phyloP scores from a whole-genome alignment of 768 basidiomycete species.

The Lactifluus piperatus region DNA sequence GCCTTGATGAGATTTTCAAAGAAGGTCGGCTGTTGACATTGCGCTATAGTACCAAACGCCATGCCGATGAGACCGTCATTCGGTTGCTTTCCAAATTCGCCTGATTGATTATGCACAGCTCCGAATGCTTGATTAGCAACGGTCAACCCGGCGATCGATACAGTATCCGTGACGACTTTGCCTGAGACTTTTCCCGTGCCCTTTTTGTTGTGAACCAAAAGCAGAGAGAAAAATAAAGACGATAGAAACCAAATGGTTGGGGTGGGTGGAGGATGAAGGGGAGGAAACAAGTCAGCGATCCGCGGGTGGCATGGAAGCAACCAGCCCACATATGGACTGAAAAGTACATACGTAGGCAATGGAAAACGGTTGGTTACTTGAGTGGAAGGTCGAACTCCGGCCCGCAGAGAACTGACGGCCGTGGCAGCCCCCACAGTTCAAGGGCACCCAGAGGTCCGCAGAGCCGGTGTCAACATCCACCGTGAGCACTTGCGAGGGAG shows the following conservation, averaged over 20 bases:
- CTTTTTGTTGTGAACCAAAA: slow-evolving; percentile 24
- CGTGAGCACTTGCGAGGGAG: slow-evolving; percentile 41
- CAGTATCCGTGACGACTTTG: slow-evolving; percentile 40
- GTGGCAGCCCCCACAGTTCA: slow-evolving; percentile 33
- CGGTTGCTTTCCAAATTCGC: slow-evolving; percentile 42
- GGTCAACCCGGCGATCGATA: slow-evolving; percentile 38
- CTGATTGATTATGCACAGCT: slow-evolving; percentile 37
- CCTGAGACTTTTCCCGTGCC: slow-evolving; percentile 48
- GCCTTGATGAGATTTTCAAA: slow-evolving; percentile 52
- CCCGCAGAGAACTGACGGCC: slow-evolving; percentile 31
- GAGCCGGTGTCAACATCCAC: slow-evolving; percentile 66
- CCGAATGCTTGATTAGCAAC: slow-evolving; percentile 49
- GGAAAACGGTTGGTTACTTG: slow-evolving; percentile 27
- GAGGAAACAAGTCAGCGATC: neutral
- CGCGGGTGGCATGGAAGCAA: neutral
- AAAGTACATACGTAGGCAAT: slow-evolving; percentile 38
- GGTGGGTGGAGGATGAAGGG: neutral
- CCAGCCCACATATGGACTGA: neutral
- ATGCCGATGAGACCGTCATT: slow-evolving; percentile 53
- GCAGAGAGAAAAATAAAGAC: neutral
- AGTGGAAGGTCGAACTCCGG: slow-evolving; percentile 35
- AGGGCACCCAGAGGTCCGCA: slow-evolving; percentile 53
- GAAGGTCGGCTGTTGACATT: slow-evolving; percentile 40
- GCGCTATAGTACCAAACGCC: slow-evolving; percentile 50
- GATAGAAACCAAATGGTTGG: neutral